phyloP scores from a whole-genome alignment of 1,284 basidiomycete genomes.

The Gomphus bonarii region DNA sequence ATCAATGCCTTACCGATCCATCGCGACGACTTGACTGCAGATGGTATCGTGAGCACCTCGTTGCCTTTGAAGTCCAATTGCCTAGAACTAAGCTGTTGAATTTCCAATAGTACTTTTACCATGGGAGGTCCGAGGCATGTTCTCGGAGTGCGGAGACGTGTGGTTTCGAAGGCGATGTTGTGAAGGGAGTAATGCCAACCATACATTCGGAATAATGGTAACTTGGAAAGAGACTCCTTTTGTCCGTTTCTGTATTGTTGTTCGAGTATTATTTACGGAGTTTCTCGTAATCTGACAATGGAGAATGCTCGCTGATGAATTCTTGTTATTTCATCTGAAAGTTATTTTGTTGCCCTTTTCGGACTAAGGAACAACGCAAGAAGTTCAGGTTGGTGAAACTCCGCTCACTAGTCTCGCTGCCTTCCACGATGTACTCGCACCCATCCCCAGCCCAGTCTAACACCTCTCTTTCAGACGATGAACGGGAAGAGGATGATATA shows the following conservation, averaged over 20 bases:
- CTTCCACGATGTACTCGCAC: slow-evolving; percentile 36
- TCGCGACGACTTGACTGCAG: not conserved
- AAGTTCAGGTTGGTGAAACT: not conserved
- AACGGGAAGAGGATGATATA: slow-evolving; percentile 7
- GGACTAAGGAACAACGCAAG: too few species aligned
- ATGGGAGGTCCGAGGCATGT: not conserved
- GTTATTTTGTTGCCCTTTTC: not conserved
- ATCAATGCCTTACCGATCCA: not conserved
- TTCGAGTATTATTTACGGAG: too few species aligned
- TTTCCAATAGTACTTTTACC: not conserved
- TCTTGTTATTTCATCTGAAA: not conserved
- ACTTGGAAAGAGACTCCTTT: too few species aligned
- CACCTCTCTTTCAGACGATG: slow-evolving; percentile 39
- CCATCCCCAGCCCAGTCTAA: slow-evolving; percentile 45
- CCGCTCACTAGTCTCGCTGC: slow-evolving; percentile 3
- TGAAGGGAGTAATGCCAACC: too few species aligned
- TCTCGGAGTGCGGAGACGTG: not conserved
- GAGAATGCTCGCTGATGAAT: too few species aligned
- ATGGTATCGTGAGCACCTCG: not conserved
- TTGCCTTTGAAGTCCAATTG: not conserved
- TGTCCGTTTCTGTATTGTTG: too few species aligned
- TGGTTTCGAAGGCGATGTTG: not conserved
- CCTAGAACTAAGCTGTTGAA: not conserved
- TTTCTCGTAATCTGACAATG: too few species aligned
- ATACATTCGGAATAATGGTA: too few species aligned